Percentiles rank a stretch among this genome's conserved stretches.
These are phyloP conservation scores for Agroathelia rolfsii DNA, from an alignment of 1,284 basidiomycete species.

Conservation along the genomic window DNA sequence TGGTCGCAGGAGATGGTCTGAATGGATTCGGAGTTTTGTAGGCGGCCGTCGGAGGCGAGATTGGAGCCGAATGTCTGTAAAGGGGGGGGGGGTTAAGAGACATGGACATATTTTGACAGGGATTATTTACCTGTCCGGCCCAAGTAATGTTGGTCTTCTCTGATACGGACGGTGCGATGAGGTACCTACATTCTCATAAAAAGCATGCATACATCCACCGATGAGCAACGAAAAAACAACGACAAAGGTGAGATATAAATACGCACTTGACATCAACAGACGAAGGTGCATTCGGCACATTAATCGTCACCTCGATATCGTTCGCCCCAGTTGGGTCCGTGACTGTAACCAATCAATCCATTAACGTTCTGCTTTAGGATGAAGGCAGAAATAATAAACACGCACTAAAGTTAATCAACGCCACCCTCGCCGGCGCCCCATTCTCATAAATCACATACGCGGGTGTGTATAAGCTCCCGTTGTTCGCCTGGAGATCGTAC, in stretches of 20 bases:
- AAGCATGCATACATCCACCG: too few species aligned
- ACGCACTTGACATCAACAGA: constrained; percentile 27
- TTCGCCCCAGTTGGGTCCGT: constrained; percentile 28
- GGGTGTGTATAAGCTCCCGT: constrained; percentile 30
- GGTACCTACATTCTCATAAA: constrained; percentile 18
- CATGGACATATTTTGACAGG: constrained; percentile 1
- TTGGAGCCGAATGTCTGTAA: constrained; percentile 38
- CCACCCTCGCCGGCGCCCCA: constrained; percentile 32
- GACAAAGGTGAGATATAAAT: constrained; percentile 1
- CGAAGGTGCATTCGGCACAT: constrained; percentile 17
- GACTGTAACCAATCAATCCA: too few species aligned
- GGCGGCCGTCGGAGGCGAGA: constrained; percentile 48
- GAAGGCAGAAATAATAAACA: too few species aligned
- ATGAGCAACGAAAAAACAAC: not conserved
- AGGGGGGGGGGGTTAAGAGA: not conserved
- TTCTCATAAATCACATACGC: constrained; percentile 47
- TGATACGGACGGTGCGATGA: constrained; percentile 29
- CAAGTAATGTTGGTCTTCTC: constrained; percentile 48
- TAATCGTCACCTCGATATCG: constrained; percentile 14
- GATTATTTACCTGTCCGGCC: constrained; percentile 26
- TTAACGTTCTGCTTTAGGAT: too few species aligned
- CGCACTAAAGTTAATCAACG: constrained; percentile 49
- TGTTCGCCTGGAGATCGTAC: constrained; percentile 32
- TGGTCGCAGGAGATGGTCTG: constrained; percentile 36
- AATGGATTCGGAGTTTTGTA: constrained; percentile 38